Conservation (phyloP, 2,329 filamentous ascomycete species). For the Lachnellula occidentalis region DNA sequence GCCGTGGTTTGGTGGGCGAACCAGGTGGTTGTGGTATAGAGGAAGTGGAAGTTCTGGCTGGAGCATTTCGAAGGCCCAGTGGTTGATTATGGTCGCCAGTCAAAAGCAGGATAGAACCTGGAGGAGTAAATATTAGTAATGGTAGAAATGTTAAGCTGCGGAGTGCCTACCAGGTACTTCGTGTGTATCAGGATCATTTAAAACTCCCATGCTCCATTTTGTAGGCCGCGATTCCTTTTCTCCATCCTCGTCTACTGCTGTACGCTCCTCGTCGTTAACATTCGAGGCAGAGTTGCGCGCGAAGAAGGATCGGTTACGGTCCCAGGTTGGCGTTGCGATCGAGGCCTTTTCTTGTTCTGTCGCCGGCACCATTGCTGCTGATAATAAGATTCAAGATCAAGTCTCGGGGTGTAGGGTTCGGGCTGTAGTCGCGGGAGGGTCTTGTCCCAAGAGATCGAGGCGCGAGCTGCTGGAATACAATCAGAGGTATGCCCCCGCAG, state of each 20-base stretch:
- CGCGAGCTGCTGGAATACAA: too few relatives aligned
- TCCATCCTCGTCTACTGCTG: conserved; percentile 9
- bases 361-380: conserved; percentile 5
- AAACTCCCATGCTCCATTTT: conserved; percentile 67
- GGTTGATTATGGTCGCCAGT: conserved; percentile 52
- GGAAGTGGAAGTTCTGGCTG: conserved; percentile 53
- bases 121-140: not conserved
- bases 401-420: too few relatives aligned
- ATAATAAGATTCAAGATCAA: not conserved
- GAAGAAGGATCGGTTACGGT: conserved; percentile 20
- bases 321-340: conserved; percentile 3
- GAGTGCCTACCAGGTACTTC: conserved; percentile 70
- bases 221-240: conserved; percentile 25
- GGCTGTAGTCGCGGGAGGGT: too few relatives aligned
- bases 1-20: conserved; percentile 10
- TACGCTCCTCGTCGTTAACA: conserved; percentile 1
- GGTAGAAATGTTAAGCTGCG: not conserved
- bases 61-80: conserved; percentile 52
- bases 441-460: too few relatives aligned
- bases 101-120: conserved; percentile 54
- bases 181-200: conserved; percentile 75
- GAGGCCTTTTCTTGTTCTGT: not conserved
- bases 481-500: too few relatives aligned
- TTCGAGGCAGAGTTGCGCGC: conserved; percentile 16
- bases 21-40: conserved; percentile 32